Evolutionary conservation across 2,329 filamentous ascomycete genomes (phyloP).

Genomic region (Cercospora canescens): DNA sequence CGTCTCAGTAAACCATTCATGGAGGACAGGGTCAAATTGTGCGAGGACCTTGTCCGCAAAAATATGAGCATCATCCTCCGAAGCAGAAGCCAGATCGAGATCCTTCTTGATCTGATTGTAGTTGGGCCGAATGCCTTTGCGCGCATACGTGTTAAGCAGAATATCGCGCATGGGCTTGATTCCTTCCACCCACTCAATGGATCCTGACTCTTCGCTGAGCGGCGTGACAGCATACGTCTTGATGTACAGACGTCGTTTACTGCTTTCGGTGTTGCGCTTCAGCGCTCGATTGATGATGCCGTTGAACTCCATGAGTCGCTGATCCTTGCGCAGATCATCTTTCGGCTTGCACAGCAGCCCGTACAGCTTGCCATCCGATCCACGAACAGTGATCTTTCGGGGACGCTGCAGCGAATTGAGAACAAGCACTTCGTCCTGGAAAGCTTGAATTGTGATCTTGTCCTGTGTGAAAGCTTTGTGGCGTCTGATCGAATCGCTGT

Average conservation of each 20-base stretch:
- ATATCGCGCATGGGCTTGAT: constrained; percentile 93
- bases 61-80: constrained; percentile 62
- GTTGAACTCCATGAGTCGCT: constrained; percentile 99
- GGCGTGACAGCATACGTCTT: constrained; percentile 97
- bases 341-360: constrained; percentile 96
- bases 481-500: constrained; percentile 64
- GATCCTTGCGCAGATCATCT: constrained; percentile 94
- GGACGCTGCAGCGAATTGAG: constrained; percentile 90
- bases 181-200: constrained; percentile 98
- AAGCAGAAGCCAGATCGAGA: constrained; percentile 66
- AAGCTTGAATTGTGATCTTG: constrained; percentile 76
- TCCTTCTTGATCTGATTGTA: constrained; percentile 64
- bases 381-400: constrained; percentile 81
- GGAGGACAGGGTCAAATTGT: constrained; percentile 78
- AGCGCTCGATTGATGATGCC: constrained; percentile 94
- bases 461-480: constrained; percentile 88
- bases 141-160: constrained; percentile 73
- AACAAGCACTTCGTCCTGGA: constrained; percentile 86
- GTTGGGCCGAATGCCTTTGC: constrained; percentile 67
- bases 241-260: constrained; percentile 87
- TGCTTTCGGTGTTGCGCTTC: constrained; percentile 87
- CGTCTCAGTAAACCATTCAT: constrained; percentile 93
- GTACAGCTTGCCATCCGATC: constrained; percentile 85
- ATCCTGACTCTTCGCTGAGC: constrained; percentile 93
- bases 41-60: constrained; percentile 68